Percentiles rank a stretch among this genome's conserved stretches.
Evolutionary conservation across 106 monocot genomes (phyloP).

Genomic region (Xerophyta viscosa): DNA sequence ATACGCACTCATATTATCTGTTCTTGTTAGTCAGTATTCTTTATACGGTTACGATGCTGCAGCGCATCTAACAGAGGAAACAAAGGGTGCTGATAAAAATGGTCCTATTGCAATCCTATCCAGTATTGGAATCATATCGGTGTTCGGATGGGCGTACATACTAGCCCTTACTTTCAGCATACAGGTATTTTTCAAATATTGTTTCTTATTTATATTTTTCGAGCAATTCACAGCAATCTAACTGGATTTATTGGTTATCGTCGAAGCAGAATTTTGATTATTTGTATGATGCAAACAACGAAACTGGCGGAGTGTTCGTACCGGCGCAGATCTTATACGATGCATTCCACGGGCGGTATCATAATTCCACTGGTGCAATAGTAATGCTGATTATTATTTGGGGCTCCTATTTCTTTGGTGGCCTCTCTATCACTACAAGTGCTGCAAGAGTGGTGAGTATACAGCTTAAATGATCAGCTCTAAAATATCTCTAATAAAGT

Average conservation of each 20-base stretch:
- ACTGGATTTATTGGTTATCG: not conserved
- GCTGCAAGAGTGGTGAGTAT: slow-evolving; percentile 76
- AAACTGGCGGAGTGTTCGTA: slow-evolving; percentile 65
- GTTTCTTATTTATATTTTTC: not conserved
- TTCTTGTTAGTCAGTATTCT: slow-evolving; percentile 81
- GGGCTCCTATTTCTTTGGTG: slow-evolving; percentile 92
- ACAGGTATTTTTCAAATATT: slow-evolving; percentile 29
- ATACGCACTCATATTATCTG: slow-evolving; percentile 53
- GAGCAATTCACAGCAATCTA: too few species aligned
- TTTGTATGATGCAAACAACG: slow-evolving; percentile 54
- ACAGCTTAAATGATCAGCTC: too few species aligned
- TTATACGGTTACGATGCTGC: slow-evolving; percentile 87
- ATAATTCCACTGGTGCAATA: slow-evolving; percentile 59
- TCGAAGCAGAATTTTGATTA: slow-evolving; percentile 50
- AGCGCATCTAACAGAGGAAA: slow-evolving; percentile 87
- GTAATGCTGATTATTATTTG: slow-evolving; percentile 63
- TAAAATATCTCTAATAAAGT: too few species aligned
- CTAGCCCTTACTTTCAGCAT: slow-evolving; percentile 86
- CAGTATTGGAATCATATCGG: slow-evolving; percentile 69
- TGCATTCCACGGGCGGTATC: slow-evolving; percentile 72
- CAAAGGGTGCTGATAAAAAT: slow-evolving; percentile 76
- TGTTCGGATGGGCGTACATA: slow-evolving; percentile 86
- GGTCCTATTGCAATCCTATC: slow-evolving; percentile 83
- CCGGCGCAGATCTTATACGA: slow-evolving; percentile 74
- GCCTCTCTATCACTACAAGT: slow-evolving; percentile 82